Evolutionary conservation across 176 grass and related monocot genomes (phyloP), one percentile per base, ranked within the genome.

Genomic region (Metroxylon sagu): DNA sequence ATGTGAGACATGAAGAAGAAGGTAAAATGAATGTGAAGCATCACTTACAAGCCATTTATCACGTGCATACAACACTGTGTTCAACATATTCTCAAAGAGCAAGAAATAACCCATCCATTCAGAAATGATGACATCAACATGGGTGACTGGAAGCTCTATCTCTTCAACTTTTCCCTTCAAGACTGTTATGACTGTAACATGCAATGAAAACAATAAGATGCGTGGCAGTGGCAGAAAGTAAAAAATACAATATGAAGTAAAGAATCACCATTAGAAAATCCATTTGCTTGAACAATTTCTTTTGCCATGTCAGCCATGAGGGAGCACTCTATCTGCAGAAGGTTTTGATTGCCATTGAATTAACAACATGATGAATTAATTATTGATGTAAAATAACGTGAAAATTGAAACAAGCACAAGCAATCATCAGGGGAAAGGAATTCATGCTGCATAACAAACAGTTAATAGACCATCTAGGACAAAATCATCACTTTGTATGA

Each of bases 61-160:
- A 2, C 93, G 93, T 77, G 93, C 93, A 76, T 92, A 92, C 19
- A 98, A 70, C 60, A 98, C 93, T 53, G 87, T 98, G 76, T 98
- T 91, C 70, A 98, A 57, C 93, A 98, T 98, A 79, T 92, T 98
- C 81, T 98, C 87, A 14, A 88, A 98, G 57, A 98, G 73, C 14
- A 98, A 80, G 76, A 98, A 98, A 69, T 98, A 98, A 50, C 93
- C 93, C 93, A 98, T 92, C 93, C 93, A 98, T 51, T 98, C 93
- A 0, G 87, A 98, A 30, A 98, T 92, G 28, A 98, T 98, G 15
- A 98, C 79, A 73, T 92, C 93, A 18, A 98, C 87, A 71, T 89
- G 83, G 17, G 79, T 76, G 57, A 91, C 82, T 16, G 93, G 93
- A 72, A 98, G 87, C 25, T 98, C 84, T 56, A 92, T 92, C 69